phyloP scores from a whole-genome alignment of 2,329 filamentous ascomycete species.

The Byssothecium circinans region DNA sequence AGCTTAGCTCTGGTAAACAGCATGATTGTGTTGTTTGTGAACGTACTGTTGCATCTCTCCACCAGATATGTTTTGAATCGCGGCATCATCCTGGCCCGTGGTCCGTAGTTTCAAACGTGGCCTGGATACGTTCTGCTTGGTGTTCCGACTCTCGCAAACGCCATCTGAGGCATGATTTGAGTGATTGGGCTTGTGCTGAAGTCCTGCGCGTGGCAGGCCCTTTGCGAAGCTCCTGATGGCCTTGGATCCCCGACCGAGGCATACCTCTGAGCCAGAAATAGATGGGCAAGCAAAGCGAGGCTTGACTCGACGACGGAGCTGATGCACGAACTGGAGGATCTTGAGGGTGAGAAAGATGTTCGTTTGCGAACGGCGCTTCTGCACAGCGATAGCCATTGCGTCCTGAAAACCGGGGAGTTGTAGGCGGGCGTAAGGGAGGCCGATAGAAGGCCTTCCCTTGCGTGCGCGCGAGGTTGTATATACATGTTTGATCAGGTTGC shows the following conservation, averaged over 20 bases:
- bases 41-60: conserved; percentile 43
- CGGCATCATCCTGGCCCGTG: conserved; percentile 25
- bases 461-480: conserved; percentile 21
- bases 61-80: conserved; percentile 34
- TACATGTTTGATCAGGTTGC: conserved; percentile 19
- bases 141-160: conserved; percentile 28
- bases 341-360: conserved; percentile 42
- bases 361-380: conserved; percentile 20
- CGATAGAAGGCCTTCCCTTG: conserved; percentile 18
- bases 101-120: conserved; percentile 22
- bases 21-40: conserved; percentile 25
- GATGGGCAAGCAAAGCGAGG: conserved; percentile 24
- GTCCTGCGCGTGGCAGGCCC: conserved; percentile 25
- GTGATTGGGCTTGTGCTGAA: conserved; percentile 20
- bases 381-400: conserved; percentile 35
- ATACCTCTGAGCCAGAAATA: conserved; percentile 25
- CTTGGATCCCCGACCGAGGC: conserved; percentile 23
- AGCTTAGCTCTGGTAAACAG: conserved; percentile 37
- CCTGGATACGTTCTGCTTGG: conserved; percentile 21
- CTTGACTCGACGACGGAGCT: conserved; percentile 42
- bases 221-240: conserved; percentile 33
- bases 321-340: conserved; percentile 43
- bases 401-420: conserved; percentile 18
- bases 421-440: conserved; percentile 27
- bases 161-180: conserved; percentile 25